These are phyloP conservation scores for Fragaria nilgerrensis DNA, from an alignment of 306 rosid genomes.

Conservation along the genomic window DNA sequence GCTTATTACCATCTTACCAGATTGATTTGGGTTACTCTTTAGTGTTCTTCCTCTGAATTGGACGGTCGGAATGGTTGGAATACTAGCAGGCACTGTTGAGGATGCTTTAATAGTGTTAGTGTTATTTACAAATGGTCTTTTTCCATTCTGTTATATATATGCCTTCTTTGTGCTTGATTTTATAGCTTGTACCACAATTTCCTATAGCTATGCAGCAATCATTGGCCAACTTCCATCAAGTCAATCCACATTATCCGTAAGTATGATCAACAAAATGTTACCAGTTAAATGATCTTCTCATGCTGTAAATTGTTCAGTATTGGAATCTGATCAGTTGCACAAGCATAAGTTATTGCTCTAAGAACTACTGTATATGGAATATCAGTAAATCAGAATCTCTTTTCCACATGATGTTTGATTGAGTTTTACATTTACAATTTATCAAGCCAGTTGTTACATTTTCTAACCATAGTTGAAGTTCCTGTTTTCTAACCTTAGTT, in stretches of 20 bases:
- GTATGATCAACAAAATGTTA: neutral
- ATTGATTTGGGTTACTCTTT: conserved; percentile 29
- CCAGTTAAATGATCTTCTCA: neutral
- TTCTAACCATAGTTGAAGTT: neutral
- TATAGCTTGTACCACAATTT: conserved; percentile 18
- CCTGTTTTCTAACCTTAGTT: neutral
- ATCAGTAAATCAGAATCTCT: neutral
- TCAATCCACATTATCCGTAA: conserved; percentile 35
- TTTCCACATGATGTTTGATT: neutral
- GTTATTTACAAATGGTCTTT: neutral
- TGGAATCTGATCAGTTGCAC: neutral
- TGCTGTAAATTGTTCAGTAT: too few species aligned
- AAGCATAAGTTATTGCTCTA: neutral
- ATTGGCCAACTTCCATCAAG: conserved; percentile 47
- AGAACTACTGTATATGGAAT: neutral
- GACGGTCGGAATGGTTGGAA: conserved; percentile 98
- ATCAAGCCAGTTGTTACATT: neutral
- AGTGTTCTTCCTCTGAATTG: conserved; percentile 93
- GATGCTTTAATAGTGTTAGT: conserved; percentile 80
- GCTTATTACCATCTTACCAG: conserved; percentile 13
- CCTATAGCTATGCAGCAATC: conserved; percentile 75
- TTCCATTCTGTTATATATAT: neutral
- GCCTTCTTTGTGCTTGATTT: conserved; percentile 10
- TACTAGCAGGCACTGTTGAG: conserved; percentile 75
- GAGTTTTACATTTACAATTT: neutral